Percentiles rank a stretch among this genome's conserved stretches.
These are phyloP conservation scores for Saccharum spontaneum DNA, from an alignment of 176 grass and related monocot genomes.

Conservation along the genomic window DNA sequence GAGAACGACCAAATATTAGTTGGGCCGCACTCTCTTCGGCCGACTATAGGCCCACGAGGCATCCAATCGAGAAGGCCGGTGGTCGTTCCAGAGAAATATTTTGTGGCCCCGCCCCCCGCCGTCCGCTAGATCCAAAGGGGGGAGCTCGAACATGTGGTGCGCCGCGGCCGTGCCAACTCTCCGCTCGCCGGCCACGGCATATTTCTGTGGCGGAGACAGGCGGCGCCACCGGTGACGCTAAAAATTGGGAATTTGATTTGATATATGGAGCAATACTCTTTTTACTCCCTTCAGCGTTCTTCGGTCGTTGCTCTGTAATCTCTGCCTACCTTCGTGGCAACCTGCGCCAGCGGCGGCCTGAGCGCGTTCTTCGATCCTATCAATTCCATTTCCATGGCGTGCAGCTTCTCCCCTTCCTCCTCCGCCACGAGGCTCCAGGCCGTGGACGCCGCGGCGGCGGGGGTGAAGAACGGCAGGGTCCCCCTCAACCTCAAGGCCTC, in stretches of 20 bases:
- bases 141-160: constrained; percentile 34
- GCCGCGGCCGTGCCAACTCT: constrained; percentile 18
- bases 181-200: not conserved
- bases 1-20: not conserved
- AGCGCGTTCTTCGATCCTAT: not conserved
- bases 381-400: constrained; percentile 63
- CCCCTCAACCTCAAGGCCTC: constrained; percentile 19
- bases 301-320: not conserved
- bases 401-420: constrained; percentile 68
- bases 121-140: not conserved
- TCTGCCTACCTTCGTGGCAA: not conserved
- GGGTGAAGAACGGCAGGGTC: constrained; percentile 39
- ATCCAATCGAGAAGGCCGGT: not conserved
- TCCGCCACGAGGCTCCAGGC: constrained; percentile 70
- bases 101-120: constrained; percentile 34
- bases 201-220: constrained; percentile 40
- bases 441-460: constrained; percentile 34
- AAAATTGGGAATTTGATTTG: not conserved
- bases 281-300: not conserved
- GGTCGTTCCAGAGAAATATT: constrained; percentile 4
- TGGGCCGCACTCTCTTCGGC: not conserved
- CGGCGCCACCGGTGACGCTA: constrained; percentile 14
- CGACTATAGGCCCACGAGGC: not conserved
- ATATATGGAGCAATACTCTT: not conserved
- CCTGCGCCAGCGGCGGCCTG: not conserved